Conservation (phyloP, 2,329 filamentous ascomycete species). For the Epichloe scottii region DNA sequence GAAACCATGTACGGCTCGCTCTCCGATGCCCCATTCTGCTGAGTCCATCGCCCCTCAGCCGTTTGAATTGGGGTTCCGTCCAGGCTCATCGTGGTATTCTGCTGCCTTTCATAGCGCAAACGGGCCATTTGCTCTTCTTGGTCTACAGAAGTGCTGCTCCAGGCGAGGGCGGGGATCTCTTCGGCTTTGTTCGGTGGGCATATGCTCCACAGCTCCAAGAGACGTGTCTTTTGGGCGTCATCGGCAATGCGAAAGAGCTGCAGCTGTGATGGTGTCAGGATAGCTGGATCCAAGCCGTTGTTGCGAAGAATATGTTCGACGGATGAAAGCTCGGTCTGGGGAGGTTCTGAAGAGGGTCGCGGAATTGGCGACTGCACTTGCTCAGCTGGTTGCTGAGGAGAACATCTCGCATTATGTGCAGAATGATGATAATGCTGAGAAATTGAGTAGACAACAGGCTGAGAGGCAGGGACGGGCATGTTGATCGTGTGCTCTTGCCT, state of each 20-base stretch:
- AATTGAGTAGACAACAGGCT: conserved; percentile 55
- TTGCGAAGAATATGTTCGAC: conserved; percentile 47
- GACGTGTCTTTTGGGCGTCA: conserved; percentile 55
- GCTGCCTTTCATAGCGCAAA: conserved; percentile 43
- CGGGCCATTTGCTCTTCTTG: conserved; percentile 47
- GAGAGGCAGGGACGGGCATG: conserved; percentile 16
- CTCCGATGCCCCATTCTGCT: conserved; percentile 23
- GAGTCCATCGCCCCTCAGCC: conserved; percentile 40
- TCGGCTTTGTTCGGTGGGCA: conserved; percentile 52
- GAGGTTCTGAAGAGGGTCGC: conserved; percentile 38
- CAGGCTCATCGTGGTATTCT: conserved; percentile 34
- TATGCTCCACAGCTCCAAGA: conserved; percentile 78
- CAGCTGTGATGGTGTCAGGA: conserved; percentile 62
- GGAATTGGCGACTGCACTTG: conserved; percentile 22
- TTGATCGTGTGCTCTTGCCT: conserved; percentile 16
- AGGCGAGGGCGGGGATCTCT: conserved; percentile 40
- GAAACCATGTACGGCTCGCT: conserved; percentile 76
- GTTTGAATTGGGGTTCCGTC: conserved; percentile 42
- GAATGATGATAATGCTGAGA: conserved; percentile 80
- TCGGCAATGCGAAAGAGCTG: conserved; percentile 69
- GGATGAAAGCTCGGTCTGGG: conserved; percentile 33
- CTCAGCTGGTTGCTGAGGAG: conserved; percentile 16
- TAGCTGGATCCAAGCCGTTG: conserved; percentile 56
- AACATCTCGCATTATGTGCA: conserved; percentile 39
- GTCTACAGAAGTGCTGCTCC: conserved; percentile 40